Evolutionary conservation across 148 eudicot species (phyloP).

Genomic region (Persicaria maculosa): DNA sequence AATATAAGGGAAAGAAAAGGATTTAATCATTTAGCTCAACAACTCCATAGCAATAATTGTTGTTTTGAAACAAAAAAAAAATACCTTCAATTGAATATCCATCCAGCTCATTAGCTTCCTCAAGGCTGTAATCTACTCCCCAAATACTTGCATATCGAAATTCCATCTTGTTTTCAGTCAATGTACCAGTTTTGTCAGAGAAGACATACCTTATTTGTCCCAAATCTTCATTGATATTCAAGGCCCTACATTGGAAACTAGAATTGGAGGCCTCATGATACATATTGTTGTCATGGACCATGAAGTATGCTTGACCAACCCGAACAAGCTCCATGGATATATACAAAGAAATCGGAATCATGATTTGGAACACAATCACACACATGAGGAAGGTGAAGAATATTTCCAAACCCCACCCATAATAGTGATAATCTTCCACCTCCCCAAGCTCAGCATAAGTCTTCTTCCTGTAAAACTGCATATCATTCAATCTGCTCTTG

Average conservation of each 20-base stretch:
- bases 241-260: slow-evolving; percentile 88
- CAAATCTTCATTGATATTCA: slow-evolving; percentile 93
- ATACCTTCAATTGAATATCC: slow-evolving; percentile 56
- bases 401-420: slow-evolving; percentile 81
- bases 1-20: neutral
- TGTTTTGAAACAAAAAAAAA: neutral
- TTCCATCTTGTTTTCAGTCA: slow-evolving; percentile 99
- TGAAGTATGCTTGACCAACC: slow-evolving; percentile 96
- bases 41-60: neutral
- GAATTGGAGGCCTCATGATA: slow-evolving; percentile 62
- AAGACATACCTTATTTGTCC: slow-evolving; percentile 95
- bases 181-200: slow-evolving; percentile 96
- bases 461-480: slow-evolving; percentile 71
- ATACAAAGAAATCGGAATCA: slow-evolving; percentile 95
- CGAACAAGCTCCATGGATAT: slow-evolving; percentile 99
- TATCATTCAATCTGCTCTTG: slow-evolving; percentile 49
- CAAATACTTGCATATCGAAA: slow-evolving; percentile 88
- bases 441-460: slow-evolving; percentile 36
- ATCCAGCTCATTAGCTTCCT: slow-evolving; percentile 23
- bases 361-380: slow-evolving; percentile 87
- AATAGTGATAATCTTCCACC: slow-evolving; percentile 52
- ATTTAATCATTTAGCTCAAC: neutral
- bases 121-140: slow-evolving; percentile 64
- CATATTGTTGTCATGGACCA: slow-evolving; percentile 69
- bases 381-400: slow-evolving; percentile 94